phyloP scores from a whole-genome alignment of 1,139 yeast genomes.

The Sugiyamaella neomexicana region DNA sequence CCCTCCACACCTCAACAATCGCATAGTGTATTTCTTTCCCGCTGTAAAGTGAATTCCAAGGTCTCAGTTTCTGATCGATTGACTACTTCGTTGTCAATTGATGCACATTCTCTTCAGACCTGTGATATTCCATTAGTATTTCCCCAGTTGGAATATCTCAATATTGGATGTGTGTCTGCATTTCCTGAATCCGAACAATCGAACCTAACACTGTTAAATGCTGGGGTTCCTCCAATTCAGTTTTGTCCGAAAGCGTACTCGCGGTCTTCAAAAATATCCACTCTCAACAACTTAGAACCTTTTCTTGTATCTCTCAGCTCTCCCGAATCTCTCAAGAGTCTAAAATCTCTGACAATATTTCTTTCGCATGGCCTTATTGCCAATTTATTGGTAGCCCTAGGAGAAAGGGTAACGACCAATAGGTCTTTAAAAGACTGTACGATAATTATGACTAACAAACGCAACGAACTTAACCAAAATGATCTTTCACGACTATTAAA shows the following conservation, averaged over 20 bases:
- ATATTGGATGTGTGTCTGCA: conserved; percentile 3
- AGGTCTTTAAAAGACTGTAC: neutral
- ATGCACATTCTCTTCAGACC: conserved; percentile 4
- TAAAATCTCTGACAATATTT: neutral
- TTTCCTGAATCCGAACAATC: neutral
- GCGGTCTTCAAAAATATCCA: conserved; percentile 2
- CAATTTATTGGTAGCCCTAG: conserved; percentile 9
- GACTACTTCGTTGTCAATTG: conserved; percentile 3
- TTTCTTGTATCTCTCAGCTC: neutral
- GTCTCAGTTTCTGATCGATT: neutral
- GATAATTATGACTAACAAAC: conserved; percentile 1
- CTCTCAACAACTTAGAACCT: conserved; percentile 1
- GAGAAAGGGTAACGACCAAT: conserved; percentile 2
- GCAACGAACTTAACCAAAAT: neutral
- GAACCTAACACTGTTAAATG: neutral
- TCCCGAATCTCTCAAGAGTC: neutral
- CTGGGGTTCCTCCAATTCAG: conserved; percentile 2
- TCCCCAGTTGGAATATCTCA: conserved; percentile 7
- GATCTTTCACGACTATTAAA: conserved; percentile 9
- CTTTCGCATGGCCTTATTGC: conserved; percentile 7
- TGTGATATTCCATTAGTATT: conserved; percentile 5
- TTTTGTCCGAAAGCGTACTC: conserved; percentile 3
- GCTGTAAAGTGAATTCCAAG: conserved; percentile 7
- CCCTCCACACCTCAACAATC: neutral
- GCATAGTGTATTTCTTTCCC: conserved; percentile 3